Conservation (phyloP, 2,329 filamentous ascomycete genomes). For the Coniochaeta hoffmannii region DNA sequence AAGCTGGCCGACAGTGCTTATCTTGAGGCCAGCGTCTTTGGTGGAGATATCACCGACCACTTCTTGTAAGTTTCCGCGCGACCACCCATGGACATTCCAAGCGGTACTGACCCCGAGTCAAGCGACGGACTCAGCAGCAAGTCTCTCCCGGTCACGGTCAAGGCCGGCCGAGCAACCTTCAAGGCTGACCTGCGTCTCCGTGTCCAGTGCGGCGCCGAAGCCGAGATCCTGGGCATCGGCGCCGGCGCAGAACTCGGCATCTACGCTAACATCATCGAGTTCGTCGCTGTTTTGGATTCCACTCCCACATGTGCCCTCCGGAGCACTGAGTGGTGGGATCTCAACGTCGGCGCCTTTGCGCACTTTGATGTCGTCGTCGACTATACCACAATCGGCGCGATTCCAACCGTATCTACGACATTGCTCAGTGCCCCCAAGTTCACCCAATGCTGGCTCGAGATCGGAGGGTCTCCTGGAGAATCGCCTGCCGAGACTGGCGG, state of each 20-base stretch:
- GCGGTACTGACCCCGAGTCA: conserved; percentile 4
- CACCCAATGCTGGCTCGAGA: conserved; percentile 25
- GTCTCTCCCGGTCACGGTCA: conserved; percentile 38
- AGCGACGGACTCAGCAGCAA: conserved; percentile 28
- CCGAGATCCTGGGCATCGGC: conserved; percentile 22
- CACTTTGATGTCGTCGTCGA: conserved; percentile 26
- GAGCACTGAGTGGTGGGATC: conserved; percentile 26
- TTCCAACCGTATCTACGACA: conserved; percentile 32
- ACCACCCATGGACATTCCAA: neutral
- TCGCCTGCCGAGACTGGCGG: neutral
- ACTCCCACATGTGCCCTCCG: conserved; percentile 28
- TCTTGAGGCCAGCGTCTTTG: conserved; percentile 32
- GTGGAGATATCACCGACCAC: conserved; percentile 35
- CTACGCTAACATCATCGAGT: conserved; percentile 47
- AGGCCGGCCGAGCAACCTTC: conserved; percentile 37
- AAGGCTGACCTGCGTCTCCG: conserved; percentile 43
- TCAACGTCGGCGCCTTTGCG: conserved; percentile 30
- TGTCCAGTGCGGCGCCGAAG: conserved; percentile 33
- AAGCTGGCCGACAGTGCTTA: conserved; percentile 37
- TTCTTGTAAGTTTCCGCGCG: conserved; percentile 27
- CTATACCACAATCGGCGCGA: conserved; percentile 28
- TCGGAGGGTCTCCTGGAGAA: neutral
- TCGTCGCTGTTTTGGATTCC: conserved; percentile 33
- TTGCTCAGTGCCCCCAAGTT: conserved; percentile 27
- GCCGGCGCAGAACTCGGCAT: conserved; percentile 36